Conservation (phyloP, 1,139 yeast genomes). For the Wickerhamomyces sp. region DNA sequence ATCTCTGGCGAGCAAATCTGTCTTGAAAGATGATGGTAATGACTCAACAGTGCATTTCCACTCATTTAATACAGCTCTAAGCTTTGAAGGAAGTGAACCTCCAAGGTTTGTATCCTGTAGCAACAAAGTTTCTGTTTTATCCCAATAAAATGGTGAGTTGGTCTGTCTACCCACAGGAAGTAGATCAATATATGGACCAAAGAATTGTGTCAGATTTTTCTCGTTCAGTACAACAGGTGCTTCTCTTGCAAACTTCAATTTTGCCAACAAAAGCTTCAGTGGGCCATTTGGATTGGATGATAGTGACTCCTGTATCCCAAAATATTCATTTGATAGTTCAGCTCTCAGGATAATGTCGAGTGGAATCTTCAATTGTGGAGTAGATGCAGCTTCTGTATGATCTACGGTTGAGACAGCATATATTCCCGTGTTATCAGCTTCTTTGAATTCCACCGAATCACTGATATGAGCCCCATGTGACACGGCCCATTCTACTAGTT, state of each 20-base stretch:
- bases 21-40: conserved; percentile 6
- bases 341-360: conserved; percentile 34
- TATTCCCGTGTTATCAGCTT: conserved; percentile 29
- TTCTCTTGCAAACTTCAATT: conserved; percentile 28
- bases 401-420: conserved; percentile 33
- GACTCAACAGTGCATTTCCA: conserved; percentile 21
- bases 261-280: conserved; percentile 44
- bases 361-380: conserved; percentile 35
- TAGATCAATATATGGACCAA: conserved; percentile 45
- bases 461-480: conserved; percentile 42
- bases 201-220: conserved; percentile 11
- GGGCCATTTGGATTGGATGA: conserved; percentile 33
- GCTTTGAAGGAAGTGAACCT: conserved; percentile 29
- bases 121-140: conserved; percentile 38
- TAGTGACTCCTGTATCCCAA: conserved; percentile 21
- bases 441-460: conserved; percentile 28
- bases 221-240: conserved; percentile 24
- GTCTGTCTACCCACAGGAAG: conserved; percentile 47
- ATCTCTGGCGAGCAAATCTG: conserved; percentile 6
- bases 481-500: conserved; percentile 43
- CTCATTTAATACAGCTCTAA: conserved; percentile 28
- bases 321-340: conserved; percentile 36
- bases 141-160: conserved; percentile 62
- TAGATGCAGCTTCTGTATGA: conserved; percentile 7
- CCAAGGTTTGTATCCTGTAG: conserved; percentile 59